Evolutionary conservation across 2,329 filamentous ascomycete species (phyloP).

Genomic region (Clarireedia sp.): DNA sequence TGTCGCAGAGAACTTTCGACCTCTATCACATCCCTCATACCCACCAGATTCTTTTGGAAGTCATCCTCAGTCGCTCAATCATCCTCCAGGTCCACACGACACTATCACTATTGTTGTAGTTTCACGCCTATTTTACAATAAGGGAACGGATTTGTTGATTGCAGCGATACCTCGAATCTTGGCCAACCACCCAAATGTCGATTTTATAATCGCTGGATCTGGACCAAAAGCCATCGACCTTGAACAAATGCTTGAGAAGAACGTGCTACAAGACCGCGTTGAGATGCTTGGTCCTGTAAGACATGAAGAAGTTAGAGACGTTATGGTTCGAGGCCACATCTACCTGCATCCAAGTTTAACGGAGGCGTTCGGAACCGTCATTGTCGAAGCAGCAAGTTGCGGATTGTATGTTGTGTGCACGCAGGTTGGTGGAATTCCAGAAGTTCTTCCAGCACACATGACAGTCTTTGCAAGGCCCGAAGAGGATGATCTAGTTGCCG

Average conservation of each 20-base stretch:
- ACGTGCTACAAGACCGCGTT: conserved; percentile 87
- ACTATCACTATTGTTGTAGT: conserved; percentile 95
- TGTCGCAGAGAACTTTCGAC: conserved; percentile 91
- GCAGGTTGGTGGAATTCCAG: conserved; percentile 90
- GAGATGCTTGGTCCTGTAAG: conserved; percentile 86
- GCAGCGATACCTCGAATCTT: conserved; percentile 91
- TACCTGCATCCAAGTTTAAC: conserved; percentile 93
- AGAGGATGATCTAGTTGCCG: conserved; percentile 86
- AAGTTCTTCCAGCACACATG: conserved; percentile 94
- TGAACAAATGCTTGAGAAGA: conserved; percentile 95
- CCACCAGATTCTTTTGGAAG: conserved; percentile 30
- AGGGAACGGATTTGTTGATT: conserved; percentile 94
- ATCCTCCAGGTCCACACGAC: conserved; percentile 71
- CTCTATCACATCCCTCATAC: conserved; percentile 46
- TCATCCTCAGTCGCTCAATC: conserved; percentile 42
- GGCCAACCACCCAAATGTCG: conserved; percentile 80
- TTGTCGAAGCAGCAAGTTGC: conserved; percentile 93
- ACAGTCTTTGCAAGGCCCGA: conserved; percentile 95
- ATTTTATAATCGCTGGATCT: conserved; percentile 93
- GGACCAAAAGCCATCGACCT: conserved; percentile 96
- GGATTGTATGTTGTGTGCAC: conserved; percentile 96
- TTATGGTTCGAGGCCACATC: conserved; percentile 95
- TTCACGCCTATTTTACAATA: conserved; percentile 96
- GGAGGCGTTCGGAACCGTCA: conserved; percentile 94
- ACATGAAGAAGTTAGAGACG: conserved; percentile 92